These are phyloP conservation scores for Eutrema heterophyllum DNA, from an alignment of 345 rosid species.

Conservation along the genomic window DNA sequence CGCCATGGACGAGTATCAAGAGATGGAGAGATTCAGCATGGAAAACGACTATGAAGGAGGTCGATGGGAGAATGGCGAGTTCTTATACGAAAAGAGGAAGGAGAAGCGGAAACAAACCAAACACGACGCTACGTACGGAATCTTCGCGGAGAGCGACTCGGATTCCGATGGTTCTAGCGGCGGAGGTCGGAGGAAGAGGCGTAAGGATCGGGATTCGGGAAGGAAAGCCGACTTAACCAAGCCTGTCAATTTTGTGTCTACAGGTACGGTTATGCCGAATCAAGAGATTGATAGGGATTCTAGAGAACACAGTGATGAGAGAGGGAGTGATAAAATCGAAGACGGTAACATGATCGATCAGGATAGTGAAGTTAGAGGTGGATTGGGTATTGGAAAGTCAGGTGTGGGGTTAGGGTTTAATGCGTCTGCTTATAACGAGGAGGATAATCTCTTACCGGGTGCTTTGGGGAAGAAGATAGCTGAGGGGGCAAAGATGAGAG, in stretches of 20 bases:
- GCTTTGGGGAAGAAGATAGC: constrained; percentile 69
- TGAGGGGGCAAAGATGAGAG: constrained; percentile 71
- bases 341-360: constrained; percentile 18
- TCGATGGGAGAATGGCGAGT: constrained; percentile 70
- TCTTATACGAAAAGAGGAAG: constrained; percentile 51
- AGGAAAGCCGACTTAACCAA: constrained; percentile 57
- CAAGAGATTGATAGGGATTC: constrained; percentile 59
- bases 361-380: constrained; percentile 43
- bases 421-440: constrained; percentile 24
- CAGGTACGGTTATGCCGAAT: constrained; percentile 69
- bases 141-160: constrained; percentile 56
- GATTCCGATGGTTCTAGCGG: constrained; percentile 49
- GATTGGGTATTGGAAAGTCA: constrained; percentile 42
- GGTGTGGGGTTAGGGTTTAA: constrained; percentile 47
- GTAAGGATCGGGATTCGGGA: constrained; percentile 46
- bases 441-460: constrained; percentile 49
- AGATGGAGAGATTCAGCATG: constrained; percentile 80
- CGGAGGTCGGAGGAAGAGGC: constrained; percentile 47
- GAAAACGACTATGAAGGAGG: constrained; percentile 86
- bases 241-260: constrained; percentile 76
- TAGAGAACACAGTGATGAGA: constrained; percentile 36
- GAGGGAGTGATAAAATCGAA: not conserved
- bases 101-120: constrained; percentile 71
- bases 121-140: constrained; percentile 61
- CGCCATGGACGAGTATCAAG: constrained; percentile 76